Percentiles rank a stretch among this genome's conserved stretches.
phyloP scores from a whole-genome alignment of 2,329 filamentous ascomycete genomes.

The Cercospora sojina region DNA sequence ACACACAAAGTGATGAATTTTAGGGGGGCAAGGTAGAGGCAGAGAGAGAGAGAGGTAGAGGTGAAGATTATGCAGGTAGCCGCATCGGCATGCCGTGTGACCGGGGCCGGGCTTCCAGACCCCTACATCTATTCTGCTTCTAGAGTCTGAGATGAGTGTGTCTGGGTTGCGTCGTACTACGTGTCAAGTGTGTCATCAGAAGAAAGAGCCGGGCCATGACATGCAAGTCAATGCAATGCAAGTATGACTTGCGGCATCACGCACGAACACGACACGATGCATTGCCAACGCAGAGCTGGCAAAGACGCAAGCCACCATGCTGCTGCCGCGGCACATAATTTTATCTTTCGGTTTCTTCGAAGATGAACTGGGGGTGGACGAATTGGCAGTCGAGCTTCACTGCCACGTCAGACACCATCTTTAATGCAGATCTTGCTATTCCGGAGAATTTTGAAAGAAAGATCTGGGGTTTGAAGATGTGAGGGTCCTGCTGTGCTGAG shows the following conservation, averaged over 20 bases:
- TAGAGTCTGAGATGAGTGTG: neutral
- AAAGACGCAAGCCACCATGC: neutral
- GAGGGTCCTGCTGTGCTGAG: neutral
- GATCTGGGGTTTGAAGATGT: neutral
- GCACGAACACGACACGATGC: neutral
- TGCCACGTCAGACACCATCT: slow-evolving; percentile 12
- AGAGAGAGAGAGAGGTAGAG: too few relatives aligned
- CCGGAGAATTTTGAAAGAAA: neutral
- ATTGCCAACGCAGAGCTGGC: neutral
- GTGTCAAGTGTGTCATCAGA: neutral
- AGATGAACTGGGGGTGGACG: neutral
- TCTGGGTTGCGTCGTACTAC: neutral
- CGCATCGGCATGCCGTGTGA: neutral
- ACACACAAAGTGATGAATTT: too few relatives aligned
- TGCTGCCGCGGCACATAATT: neutral
- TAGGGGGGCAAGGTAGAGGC: too few relatives aligned
- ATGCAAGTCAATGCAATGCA: neutral
- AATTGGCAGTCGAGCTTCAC: neutral
- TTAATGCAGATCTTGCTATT: neutral
- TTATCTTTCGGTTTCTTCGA: neutral
- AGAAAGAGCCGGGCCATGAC: neutral
- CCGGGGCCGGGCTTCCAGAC: neutral
- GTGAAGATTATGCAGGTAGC: neutral
- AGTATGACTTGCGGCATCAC: slow-evolving; percentile 3
- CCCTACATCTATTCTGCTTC: neutral